These are phyloP conservation scores for Hibiscus mutabilis DNA, from an alignment of 345 rosid species.

Conservation along the genomic window DNA sequence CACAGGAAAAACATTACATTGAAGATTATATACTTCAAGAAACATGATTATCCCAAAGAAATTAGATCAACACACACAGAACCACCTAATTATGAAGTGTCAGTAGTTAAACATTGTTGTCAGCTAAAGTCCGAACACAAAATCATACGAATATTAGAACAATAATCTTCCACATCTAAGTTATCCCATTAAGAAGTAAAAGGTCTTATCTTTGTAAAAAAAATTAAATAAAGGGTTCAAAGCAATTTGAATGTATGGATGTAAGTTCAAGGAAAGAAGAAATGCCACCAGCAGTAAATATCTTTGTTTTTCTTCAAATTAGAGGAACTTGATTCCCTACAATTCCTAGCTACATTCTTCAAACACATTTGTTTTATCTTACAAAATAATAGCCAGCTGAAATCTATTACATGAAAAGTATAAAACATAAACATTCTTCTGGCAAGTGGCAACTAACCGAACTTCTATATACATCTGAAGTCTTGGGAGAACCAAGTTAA, in stretches of 20 bases:
- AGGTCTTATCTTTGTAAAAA: neutral
- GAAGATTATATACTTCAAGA: neutral
- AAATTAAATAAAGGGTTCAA: neutral
- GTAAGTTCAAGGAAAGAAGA: neutral
- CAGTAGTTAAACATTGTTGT: neutral
- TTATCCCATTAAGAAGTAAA: neutral
- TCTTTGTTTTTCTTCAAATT: neutral
- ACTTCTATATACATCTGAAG: neutral
- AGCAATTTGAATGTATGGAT: neutral
- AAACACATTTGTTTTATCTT: neutral
- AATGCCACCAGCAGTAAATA: neutral
- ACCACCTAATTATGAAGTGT: neutral
- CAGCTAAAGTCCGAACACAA: neutral
- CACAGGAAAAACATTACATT: neutral
- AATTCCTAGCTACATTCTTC: neutral
- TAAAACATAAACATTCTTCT: neutral
- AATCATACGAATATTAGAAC: neutral
- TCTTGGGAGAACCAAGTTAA: neutral
- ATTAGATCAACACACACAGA: neutral
- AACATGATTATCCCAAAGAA: neutral
- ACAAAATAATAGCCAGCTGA: neutral
- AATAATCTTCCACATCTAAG: neutral
- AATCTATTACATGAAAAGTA: neutral
- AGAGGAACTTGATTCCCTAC: neutral
- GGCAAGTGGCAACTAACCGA: neutral